Base-by-base conservation (phyloP, 345 rosid species). In the Erodium maritimum region DNA sequence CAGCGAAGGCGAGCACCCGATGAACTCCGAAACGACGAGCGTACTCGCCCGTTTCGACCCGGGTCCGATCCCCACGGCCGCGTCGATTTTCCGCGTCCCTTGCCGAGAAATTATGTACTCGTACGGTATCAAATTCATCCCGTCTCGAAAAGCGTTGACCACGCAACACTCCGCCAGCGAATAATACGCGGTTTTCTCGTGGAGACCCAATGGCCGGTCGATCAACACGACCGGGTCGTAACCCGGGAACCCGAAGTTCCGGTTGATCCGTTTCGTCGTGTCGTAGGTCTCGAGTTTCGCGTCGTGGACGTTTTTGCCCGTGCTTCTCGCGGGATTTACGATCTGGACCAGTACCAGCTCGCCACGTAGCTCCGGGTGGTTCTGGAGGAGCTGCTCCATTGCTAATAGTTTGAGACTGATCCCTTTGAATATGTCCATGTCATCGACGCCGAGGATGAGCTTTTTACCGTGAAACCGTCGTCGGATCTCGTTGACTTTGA, bases 371-470 rank as follows among this genome's bases (percentile, higher is more conserved):
- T 72, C 67, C 51, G 75, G 59, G 68, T 75, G 70, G 56, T 82
- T 82, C 76, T 69, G 78, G 72, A 87, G 74, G 62, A 87, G 86
- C 37, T 74, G 80, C 58, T 84, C 90, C 80, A 87, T 63, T 21
- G 90, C 88, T 58, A 87, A 61, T 19, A 87, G 67, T 56, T 87
- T 87, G 65, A 87, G 70, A 60, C 88, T 87, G 70, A 87, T 87
- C 45, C 95, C 91, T 56, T 87, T 84, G 45, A 87, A 84, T 55
- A 87, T 87, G 76, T 87, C 95, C 91, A 87, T 87, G 71, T 87
- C 91, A 48, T 87, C 91, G 0, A 87, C 56, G n/a, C 95, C 95
- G 19, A 87, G 77, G 67, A 87, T 82, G 68, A 87, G 13, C 66
- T 75, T 87, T 54, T 73, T 82, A 34, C 91, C 95, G 9, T 71